Conservation (phyloP, 768 basidiomycete species). For the Xerocomus spinulosus region DNA sequence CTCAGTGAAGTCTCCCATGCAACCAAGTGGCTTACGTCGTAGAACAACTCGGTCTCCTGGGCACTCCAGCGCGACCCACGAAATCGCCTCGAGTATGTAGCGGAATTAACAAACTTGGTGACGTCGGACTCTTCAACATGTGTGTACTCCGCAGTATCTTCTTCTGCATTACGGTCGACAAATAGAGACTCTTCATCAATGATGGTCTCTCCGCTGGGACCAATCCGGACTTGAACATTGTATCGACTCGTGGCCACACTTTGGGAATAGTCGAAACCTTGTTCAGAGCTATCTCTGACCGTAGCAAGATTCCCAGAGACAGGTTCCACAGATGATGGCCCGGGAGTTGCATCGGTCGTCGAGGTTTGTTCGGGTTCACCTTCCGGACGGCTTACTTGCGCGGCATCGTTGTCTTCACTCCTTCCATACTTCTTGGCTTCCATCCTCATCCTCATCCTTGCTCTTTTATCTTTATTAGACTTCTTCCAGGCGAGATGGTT, state of each 20-base stretch:
- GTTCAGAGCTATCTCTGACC: slow-evolving; percentile 43
- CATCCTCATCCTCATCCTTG: slow-evolving; percentile 56
- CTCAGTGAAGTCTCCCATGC: background rate
- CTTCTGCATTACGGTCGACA: slow-evolving; percentile 66
- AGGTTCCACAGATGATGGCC: slow-evolving; percentile 14
- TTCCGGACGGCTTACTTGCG: slow-evolving; percentile 9
- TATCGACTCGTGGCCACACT: slow-evolving; percentile 62
- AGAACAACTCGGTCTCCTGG: slow-evolving; percentile 89
- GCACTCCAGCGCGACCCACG: slow-evolving; percentile 84
- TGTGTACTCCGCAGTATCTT: slow-evolving; percentile 66
- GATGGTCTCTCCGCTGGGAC: slow-evolving; percentile 81
- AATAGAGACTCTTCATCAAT: slow-evolving; percentile 83
- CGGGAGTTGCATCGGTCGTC: slow-evolving; percentile 3
- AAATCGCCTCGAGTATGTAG: slow-evolving; percentile 73
- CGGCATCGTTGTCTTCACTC: slow-evolving; percentile 43
- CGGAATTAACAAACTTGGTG: slow-evolving; percentile 81
- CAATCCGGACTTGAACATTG: slow-evolving; percentile 83
- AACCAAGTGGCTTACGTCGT: slow-evolving; percentile 50
- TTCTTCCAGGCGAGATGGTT: slow-evolving; percentile 73
- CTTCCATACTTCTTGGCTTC: slow-evolving; percentile 75
- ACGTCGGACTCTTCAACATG: slow-evolving; percentile 80
- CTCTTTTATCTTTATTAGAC: slow-evolving; percentile 61
- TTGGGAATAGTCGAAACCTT: slow-evolving; percentile 69
- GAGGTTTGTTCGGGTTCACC: slow-evolving; percentile 7
- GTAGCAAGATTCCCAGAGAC: slow-evolving; percentile 11